Evolutionary conservation across 306 rosid genomes (phyloP).

Genomic region (Malus sieversii): DNA sequence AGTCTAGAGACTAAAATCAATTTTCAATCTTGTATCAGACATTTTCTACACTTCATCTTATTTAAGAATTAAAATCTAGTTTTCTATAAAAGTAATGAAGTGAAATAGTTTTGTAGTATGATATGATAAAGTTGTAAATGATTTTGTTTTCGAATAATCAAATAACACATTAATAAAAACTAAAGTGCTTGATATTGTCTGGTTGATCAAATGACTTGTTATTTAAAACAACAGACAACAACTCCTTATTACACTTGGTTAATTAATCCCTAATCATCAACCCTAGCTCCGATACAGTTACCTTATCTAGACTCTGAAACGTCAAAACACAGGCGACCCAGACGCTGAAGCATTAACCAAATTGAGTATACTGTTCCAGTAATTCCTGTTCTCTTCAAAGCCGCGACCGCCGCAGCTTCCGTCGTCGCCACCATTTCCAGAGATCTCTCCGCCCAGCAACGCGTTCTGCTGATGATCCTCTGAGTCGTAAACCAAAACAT

Average conservation of each 20-base stretch:
- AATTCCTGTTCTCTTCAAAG: slow-evolving; percentile 78
- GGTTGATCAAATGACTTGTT: neutral
- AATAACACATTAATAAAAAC: neutral
- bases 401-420: slow-evolving; percentile 15
- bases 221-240: neutral
- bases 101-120: no score
- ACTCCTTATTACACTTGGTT: neutral
- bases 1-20: no score
- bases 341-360: slow-evolving; percentile 40
- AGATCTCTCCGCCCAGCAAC: slow-evolving; percentile 34
- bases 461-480: slow-evolving; percentile 30
- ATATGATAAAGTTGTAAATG: no score
- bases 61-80: no score
- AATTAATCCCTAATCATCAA: neutral
- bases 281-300: neutral
- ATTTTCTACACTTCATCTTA: no score
- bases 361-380: slow-evolving; percentile 81
- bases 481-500: slow-evolving; percentile 53
- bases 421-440: slow-evolving; percentile 22
- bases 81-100: no score
- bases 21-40: no score
- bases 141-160: neutral
- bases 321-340: slow-evolving; percentile 36
- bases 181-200: neutral
- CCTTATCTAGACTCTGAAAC: neutral